Evolutionary conservation across 495 filamentous ascomycete species (phyloP), one percentile per base, ranked within the genome.

Genomic region (Apodospora peruviana): DNA sequence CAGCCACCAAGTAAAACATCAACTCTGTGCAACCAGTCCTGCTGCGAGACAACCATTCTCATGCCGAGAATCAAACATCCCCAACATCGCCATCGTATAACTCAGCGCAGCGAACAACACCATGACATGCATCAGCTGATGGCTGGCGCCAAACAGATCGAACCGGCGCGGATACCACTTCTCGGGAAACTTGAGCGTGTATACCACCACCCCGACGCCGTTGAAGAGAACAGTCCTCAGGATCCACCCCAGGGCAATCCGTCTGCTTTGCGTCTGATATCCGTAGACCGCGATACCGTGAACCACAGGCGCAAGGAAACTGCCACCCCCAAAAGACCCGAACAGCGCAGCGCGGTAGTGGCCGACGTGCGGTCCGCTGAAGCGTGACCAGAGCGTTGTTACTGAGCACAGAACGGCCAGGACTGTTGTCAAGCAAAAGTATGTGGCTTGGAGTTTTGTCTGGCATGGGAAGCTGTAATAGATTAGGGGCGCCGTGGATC

Each of bases 101-200:
- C 62, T 55, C 14, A 79, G 46, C 0, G 67, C 73, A 0, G 78
- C 76, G 10, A 67, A 40, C 18, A 79, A 40, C 2, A 80, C 73
- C 58, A 67, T 58, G 16, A 78, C 41, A 43, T 81, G 78, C 44
- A 79, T 67, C 14, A 77, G 59, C 59, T 81, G 77, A 51, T 79
- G 77, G 32, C 73, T 78, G 11, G 64, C 68, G 9, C 76, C 74
- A 7, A 66, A 54, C 5, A 80, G 59, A 39, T 80, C 75, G 46
- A 76, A 78, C n/a, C 40, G 56, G 2, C 64, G 52, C 14, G 69
- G 71, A 35, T 51, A 70, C 65, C 66, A 71, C 37, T 59, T 60
- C 50, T 81, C 77, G 0, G 76, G 75, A 27, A 79, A 59, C 74
- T 71, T 70, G 27, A 63, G 43, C n/a, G 65, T 69, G 55, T 80